Conservation (phyloP, 2,329 filamentous ascomycete genomes). For the Rutstroemia sydowiana region DNA sequence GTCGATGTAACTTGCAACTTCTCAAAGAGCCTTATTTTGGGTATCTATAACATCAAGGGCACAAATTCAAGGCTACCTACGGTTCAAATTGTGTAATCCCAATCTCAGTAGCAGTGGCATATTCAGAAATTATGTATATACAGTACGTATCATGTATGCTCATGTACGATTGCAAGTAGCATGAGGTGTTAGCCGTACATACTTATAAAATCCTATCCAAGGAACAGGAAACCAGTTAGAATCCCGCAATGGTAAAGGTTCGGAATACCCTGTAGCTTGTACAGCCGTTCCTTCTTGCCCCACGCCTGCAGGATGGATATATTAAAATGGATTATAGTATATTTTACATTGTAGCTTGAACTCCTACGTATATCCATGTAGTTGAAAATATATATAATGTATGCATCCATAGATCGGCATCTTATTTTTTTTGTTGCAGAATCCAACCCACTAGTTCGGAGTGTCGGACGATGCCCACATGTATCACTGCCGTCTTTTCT, state of each 20-base stretch:
- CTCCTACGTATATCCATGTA: neutral
- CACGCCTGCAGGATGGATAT: conserved; percentile 5
- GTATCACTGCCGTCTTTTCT: neutral
- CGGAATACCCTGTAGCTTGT: neutral
- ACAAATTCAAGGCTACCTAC: no score
- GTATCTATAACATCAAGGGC: no score
- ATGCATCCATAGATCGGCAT: neutral
- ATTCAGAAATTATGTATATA: neutral
- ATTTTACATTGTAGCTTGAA: conserved; percentile 4
- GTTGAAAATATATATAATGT: neutral
- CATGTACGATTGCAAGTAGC: neutral
- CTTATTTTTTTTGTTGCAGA: neutral
- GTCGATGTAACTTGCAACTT: no score
- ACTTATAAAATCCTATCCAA: neutral
- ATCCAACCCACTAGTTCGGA: neutral
- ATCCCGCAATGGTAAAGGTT: neutral
- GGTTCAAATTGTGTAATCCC: no score
- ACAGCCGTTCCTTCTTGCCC: conserved; percentile 4
- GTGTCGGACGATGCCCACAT: neutral
- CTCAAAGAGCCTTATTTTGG: no score
- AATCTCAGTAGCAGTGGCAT: no score
- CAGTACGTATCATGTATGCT: neutral
- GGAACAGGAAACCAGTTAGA: neutral
- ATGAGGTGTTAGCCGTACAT: neutral
- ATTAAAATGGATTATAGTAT: conserved; percentile 1